Percentiles rank a stretch among this genome's conserved stretches.
Conservation (phyloP, 2,329 filamentous ascomycete genomes). For the Cercospora sesami region DNA sequence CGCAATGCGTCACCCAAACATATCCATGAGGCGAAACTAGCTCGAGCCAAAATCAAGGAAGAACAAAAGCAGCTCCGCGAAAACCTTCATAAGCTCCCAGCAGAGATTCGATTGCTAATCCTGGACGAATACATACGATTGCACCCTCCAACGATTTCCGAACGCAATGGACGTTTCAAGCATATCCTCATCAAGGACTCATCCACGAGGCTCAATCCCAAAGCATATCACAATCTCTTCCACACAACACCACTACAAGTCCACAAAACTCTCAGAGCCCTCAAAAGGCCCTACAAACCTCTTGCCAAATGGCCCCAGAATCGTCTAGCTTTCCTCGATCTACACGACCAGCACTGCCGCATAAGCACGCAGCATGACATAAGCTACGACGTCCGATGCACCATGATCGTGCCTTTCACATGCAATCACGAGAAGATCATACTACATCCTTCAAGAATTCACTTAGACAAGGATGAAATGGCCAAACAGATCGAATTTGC, state of each 20-base stretch:
- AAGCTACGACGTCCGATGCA: neutral
- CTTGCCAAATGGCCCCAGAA: neutral
- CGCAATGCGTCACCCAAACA: neutral
- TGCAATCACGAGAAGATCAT: neutral
- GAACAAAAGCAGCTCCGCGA: neutral
- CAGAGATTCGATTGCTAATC: constrained; percentile 1
- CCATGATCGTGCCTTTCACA: neutral
- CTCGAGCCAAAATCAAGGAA: neutral
- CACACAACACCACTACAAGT: neutral
- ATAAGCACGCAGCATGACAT: neutral
- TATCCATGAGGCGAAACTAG: neutral
- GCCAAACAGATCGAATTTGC: neutral
- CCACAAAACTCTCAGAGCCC: neutral
- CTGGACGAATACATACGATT: neutral
- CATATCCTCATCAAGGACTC: neutral
- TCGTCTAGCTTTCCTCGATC: neutral
- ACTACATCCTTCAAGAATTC: neutral
- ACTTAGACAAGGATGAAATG: neutral
- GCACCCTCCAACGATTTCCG: neutral
- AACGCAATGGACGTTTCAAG: neutral
- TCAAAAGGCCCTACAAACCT: neutral
- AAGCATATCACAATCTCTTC: neutral
- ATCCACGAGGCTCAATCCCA: neutral
- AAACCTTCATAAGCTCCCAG: neutral
- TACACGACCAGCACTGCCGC: neutral